Conservation (phyloP, 148 eudicot species). For the Selenicereus undatus region DNA sequence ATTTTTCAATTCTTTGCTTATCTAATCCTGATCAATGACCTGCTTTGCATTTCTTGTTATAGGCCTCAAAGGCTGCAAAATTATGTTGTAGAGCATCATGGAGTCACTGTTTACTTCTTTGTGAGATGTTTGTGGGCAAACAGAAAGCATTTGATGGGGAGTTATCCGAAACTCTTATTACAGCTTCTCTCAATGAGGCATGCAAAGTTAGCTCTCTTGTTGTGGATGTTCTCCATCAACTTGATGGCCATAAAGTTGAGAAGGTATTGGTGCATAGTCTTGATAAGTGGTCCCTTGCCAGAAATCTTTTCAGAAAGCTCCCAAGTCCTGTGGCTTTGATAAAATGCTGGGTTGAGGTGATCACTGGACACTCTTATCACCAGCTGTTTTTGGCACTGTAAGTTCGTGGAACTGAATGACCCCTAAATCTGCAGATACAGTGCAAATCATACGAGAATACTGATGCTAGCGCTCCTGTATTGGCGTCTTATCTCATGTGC, state of each 20-base stretch:
- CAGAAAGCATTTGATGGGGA: slow-evolving; percentile 29
- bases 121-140: slow-evolving; percentile 38
- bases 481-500: slow-evolving; percentile 45
- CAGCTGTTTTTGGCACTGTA: not conserved
- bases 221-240: slow-evolving; percentile 52
- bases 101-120: slow-evolving; percentile 51
- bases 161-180: slow-evolving; percentile 45
- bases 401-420: slow-evolving; percentile 18
- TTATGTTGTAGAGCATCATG: slow-evolving; percentile 71
- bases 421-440: slow-evolving; percentile 46
- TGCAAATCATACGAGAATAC: slow-evolving; percentile 39
- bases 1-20: not conserved
- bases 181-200: slow-evolving; percentile 53
- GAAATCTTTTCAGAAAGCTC: slow-evolving; percentile 39
- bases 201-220: slow-evolving; percentile 50
- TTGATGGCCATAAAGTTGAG: slow-evolving; percentile 36
- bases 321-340: slow-evolving; percentile 63
- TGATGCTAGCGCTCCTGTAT: slow-evolving; percentile 31
- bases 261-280: slow-evolving; percentile 38
- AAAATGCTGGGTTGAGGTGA: slow-evolving; percentile 86
- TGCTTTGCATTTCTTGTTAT: slow-evolving; percentile 16
- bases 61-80: slow-evolving; percentile 64
- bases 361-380: slow-evolving; percentile 13
- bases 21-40: slow-evolving; percentile 1
- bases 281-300: slow-evolving; percentile 68